Base-by-base conservation (phyloP, 257 asterid species). In the Eucommia ulmoides region DNA sequence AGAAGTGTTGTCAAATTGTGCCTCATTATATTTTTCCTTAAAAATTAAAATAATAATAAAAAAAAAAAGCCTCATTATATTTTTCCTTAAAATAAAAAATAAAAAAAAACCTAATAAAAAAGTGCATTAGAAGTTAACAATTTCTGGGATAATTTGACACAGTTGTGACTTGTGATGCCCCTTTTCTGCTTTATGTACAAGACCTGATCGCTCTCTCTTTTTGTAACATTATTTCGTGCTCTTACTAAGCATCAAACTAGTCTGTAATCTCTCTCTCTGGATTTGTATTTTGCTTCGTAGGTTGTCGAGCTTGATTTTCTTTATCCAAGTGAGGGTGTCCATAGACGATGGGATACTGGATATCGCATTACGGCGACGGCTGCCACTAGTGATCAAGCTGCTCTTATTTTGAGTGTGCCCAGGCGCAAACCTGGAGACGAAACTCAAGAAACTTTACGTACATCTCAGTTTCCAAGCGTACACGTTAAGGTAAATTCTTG, bases 281-380 rank as follows among this genome's bases (percentile, higher is more conserved):
- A 48, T 22, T 35, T 26, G 15, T 35, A 23, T 49, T n/a, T 58
- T 18, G 21, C 44, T 65, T 47, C 20, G 33, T 64, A 73, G 79
- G 79, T 73, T 41, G 79, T 73, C 42, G 78, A 72, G 55, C 78
- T 72, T n/a, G n/a, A n/a, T n/a, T n/a, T n/a, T n/a, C n/a, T n/a
- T n/a, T n/a, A n/a, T n/a, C n/a, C n/a, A n/a, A 65, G 79, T 47
- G 79, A 73, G 54, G 79, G 75, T 29, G 53, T 73, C 54, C 79
- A 73, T 48, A 68, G 66, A 53, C 67, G 79, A 0, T 73, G 79
- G 79, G 79, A 73, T 22, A 23, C 12, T 48, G 79, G 79, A 15
- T 73, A 64, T 24, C 60, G 79, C 16, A 73, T 73, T 49, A 73
- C 75, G 1, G 62, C 75, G 11, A 65, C 75, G 5, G 79, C 79